Evolutionary conservation across 2,329 filamentous ascomycete species (phyloP).

Genomic region (Fusarium setosum): DNA sequence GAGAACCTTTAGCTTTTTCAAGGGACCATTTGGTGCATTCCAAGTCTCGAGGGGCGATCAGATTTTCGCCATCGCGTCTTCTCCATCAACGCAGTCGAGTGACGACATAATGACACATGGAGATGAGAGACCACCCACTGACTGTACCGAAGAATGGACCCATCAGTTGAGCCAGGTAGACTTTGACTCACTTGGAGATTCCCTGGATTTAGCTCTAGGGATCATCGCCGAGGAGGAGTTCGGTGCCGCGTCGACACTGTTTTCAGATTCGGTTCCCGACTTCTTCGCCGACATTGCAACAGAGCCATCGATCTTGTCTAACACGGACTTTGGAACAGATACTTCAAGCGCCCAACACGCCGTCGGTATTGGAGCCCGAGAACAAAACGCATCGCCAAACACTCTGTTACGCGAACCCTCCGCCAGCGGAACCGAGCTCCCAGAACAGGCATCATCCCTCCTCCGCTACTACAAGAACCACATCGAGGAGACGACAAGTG

Average conservation of each 20-base stretch:
- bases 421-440: neutral
- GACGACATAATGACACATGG: neutral
- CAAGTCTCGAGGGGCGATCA: neutral
- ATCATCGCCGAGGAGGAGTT: neutral
- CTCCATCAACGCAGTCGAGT: neutral
- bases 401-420: neutral
- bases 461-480: neutral
- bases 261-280: neutral
- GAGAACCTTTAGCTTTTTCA: neutral
- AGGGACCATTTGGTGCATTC: neutral
- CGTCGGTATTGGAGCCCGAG: neutral
- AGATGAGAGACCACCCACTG: neutral
- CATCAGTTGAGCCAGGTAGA: neutral
- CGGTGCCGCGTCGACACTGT: neutral
- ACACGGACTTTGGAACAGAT: neutral
- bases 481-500: neutral
- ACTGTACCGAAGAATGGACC: neutral
- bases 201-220: neutral
- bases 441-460: neutral
- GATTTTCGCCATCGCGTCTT: neutral
- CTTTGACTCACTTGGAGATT: neutral
- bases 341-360: too few species aligned
- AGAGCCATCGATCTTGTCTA: neutral
- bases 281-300: neutral
- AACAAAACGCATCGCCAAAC: neutral